phyloP scores from a whole-genome alignment of 2,329 filamentous ascomycete species.

The Conoideocrella luteorostrata region DNA sequence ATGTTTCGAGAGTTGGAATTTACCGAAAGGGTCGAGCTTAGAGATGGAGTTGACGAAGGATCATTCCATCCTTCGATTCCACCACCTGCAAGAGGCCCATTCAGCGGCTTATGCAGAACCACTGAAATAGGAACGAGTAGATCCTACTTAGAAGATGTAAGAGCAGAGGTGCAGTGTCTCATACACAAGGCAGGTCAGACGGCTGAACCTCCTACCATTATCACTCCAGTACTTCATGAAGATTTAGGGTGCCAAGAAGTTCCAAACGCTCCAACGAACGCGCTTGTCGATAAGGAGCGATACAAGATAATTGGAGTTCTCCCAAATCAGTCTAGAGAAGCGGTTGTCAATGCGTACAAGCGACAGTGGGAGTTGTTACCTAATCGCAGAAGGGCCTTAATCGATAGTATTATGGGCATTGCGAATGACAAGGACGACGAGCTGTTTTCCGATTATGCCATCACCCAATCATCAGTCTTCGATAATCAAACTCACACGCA shows the following conservation, averaged over 20 bases:
- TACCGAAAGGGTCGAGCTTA: slow-evolving; percentile 30
- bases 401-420: slow-evolving; percentile 26
- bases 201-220: slow-evolving; percentile 23
- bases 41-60: slow-evolving; percentile 33
- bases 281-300: slow-evolving; percentile 23
- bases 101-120: slow-evolving; percentile 23
- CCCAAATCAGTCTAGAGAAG: slow-evolving; percentile 27
- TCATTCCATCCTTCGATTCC: slow-evolving; percentile 28
- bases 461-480: slow-evolving; percentile 32
- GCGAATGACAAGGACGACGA: slow-evolving; percentile 30
- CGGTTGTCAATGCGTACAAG: slow-evolving; percentile 32
- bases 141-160: slow-evolving; percentile 43
- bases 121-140: slow-evolving; percentile 36
- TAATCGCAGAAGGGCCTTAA: slow-evolving; percentile 21
- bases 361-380: slow-evolving; percentile 33
- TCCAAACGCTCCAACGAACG: slow-evolving; percentile 17
- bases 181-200: slow-evolving; percentile 29
- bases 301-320: slow-evolving; percentile 32
- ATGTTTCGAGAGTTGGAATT: slow-evolving; percentile 47
- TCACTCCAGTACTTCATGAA: slow-evolving; percentile 23
- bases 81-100: slow-evolving; percentile 25
- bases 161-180: slow-evolving; percentile 40
- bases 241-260: slow-evolving; percentile 26
- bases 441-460: slow-evolving; percentile 28
- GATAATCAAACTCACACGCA: slow-evolving; percentile 28